Percentiles rank a stretch among this genome's conserved stretches.
Evolutionary conservation across 2,329 filamentous ascomycete species (phyloP).

Genomic region (Westerdykella aurantiaca): DNA sequence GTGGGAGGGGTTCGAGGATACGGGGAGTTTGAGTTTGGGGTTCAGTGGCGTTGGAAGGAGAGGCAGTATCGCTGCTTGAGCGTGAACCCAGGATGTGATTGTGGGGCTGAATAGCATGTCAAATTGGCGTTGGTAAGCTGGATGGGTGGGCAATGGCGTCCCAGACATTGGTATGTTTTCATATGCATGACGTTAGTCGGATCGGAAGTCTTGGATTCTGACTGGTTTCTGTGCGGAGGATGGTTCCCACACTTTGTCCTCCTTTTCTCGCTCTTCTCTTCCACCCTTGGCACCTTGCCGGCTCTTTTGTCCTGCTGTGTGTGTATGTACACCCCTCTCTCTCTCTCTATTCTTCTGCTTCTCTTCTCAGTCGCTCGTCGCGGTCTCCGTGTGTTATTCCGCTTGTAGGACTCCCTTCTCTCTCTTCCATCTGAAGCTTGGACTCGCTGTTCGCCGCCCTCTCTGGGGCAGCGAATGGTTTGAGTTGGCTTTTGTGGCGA

Average conservation of each 20-base stretch:
- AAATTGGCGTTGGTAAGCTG: background rate
- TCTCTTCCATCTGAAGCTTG: background rate
- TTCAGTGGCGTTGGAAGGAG: constrained; percentile 1
- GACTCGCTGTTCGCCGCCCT: background rate
- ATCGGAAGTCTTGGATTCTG: background rate
- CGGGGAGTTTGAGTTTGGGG: constrained; percentile 7
- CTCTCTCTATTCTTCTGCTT: background rate
- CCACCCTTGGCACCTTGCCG: no score
- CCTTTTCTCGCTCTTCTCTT: background rate
- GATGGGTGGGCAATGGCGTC: background rate
- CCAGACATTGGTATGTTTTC: background rate
- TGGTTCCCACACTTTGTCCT: background rate
- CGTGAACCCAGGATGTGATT: background rate
- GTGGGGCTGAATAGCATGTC: background rate
- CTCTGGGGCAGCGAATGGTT: background rate
- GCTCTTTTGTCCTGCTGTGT: background rate
- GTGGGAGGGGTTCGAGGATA: constrained; percentile 37
- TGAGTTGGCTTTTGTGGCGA: background rate
- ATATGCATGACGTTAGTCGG: background rate
- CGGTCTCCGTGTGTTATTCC: background rate
- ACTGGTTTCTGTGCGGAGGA: background rate
- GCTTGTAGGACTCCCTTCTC: background rate
- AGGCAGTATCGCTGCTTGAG: background rate
- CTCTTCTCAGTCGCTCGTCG: background rate
- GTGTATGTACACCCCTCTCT: background rate